These are phyloP conservation scores for Eucalyptus decipiens DNA, from an alignment of 345 rosid species.

Conservation along the genomic window DNA sequence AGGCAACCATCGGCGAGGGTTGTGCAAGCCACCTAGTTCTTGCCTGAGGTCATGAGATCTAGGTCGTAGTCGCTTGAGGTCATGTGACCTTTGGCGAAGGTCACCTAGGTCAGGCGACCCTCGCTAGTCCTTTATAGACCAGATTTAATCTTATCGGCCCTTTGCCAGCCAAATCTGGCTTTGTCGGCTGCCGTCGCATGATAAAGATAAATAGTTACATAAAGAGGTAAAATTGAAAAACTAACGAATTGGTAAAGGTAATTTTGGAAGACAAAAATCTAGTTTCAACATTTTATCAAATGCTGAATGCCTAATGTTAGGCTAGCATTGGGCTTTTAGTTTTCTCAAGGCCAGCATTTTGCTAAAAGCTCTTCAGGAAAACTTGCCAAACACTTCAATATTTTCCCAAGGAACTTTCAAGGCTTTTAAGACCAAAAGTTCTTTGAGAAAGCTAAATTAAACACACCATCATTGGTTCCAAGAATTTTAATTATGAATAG, in stretches of 20 bases:
- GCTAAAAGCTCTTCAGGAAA: fast-evolving
- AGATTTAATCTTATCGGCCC: fast-evolving
- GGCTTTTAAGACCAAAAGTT: fast-evolving
- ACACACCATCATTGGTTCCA: fast-evolving
- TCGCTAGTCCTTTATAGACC: fast-evolving
- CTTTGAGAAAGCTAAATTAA: fast-evolving
- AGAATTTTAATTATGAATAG: too few species aligned
- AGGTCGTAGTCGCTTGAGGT: too few species aligned
- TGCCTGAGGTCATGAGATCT: fast-evolving
- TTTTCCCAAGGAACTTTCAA: fast-evolving
- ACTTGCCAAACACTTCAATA: too few species aligned
- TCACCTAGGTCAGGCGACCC: fast-evolving
- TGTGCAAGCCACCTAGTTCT: too few species aligned
- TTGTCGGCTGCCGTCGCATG: fast-evolving
- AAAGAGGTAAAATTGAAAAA: fast-evolving
- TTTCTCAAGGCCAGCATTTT: too few species aligned
- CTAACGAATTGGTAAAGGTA: fast-evolving
- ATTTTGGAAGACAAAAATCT: too few species aligned
- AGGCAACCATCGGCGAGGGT: too few species aligned
- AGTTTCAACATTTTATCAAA: fast-evolving
- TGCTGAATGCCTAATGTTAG: fast-evolving
- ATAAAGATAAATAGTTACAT: fast-evolving
- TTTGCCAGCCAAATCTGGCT: too few species aligned
- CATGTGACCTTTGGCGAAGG: fast-evolving
- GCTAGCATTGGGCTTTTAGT: fast-evolving